These are phyloP conservation scores for Colletotrichum melonis DNA, from an alignment of 2,329 filamentous ascomycete species.

Conservation along the genomic window DNA sequence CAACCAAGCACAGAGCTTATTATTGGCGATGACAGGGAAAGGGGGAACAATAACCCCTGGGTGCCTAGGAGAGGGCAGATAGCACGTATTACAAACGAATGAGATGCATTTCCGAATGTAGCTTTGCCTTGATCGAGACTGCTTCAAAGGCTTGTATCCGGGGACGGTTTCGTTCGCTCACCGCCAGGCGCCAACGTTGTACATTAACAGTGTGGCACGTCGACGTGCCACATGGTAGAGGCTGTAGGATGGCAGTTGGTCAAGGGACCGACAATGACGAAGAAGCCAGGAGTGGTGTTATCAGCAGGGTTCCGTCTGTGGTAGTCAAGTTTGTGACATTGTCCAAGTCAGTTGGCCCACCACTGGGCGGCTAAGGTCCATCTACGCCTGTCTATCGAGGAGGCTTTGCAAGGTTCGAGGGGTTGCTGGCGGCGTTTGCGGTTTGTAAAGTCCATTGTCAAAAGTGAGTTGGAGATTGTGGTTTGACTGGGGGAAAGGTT, in stretches of 20 bases:
- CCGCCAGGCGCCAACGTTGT: background rate
- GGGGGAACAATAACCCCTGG: background rate
- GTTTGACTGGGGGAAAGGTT: background rate
- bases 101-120: background rate
- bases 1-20: background rate
- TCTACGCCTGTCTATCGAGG: background rate
- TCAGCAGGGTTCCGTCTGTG: constrained; percentile 10
- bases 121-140: background rate
- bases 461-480: background rate
- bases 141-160: constrained; percentile 5
- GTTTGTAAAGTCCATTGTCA: background rate
- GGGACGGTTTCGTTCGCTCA: constrained; percentile 4
- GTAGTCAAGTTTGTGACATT: background rate
- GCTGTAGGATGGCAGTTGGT: background rate
- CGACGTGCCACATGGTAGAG: background rate
- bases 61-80: background rate
- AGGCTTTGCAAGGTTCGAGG: background rate
- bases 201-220: background rate
- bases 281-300: background rate
- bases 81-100: background rate
- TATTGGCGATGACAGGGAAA: background rate
- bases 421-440: background rate
- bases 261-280: background rate
- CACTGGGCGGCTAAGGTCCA: background rate
- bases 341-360: background rate